These are phyloP conservation scores for Globisporangium paroecandrum DNA, from an alignment of 352 stramenopile genomes.

Conservation along the genomic window DNA sequence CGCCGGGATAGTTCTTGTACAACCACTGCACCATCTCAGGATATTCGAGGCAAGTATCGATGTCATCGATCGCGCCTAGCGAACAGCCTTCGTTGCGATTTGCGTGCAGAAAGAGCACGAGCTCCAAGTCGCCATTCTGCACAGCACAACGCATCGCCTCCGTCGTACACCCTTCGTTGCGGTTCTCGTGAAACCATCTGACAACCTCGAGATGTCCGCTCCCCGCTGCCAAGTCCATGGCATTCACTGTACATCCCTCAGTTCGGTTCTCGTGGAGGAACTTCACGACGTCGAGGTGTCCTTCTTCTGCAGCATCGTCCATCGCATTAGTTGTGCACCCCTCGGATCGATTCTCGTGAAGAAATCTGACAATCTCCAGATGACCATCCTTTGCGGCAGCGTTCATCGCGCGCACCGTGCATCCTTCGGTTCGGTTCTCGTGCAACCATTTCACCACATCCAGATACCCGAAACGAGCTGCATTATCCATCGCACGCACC, in stretches of 20 bases:
- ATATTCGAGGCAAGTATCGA: neutral
- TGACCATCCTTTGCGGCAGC: neutral
- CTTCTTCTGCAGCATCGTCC: neutral
- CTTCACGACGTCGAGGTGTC: neutral
- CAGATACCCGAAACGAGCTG: neutral
- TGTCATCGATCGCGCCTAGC: neutral
- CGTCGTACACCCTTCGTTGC: neutral
- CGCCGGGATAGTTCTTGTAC: neutral
- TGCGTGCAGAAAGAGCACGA: neutral
- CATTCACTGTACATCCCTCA: neutral
- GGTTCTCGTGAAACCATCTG: neutral
- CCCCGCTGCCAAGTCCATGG: neutral
- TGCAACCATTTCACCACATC: neutral
- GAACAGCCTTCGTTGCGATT: neutral
- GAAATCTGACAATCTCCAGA: neutral
- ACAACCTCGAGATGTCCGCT: neutral
- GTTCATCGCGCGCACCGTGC: neutral
- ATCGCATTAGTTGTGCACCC: neutral
- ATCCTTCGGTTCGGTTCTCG: neutral
- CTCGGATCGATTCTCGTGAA: neutral
- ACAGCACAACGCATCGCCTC: neutral
- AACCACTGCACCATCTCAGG: neutral
- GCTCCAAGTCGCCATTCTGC: neutral
- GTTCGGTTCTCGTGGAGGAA: neutral
- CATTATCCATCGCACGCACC: neutral